A percentile compares a stretch with the other conserved stretches of the same genome.
Conservation (phyloP, 306 rosid genomes). For the Rosa rugosa region DNA sequence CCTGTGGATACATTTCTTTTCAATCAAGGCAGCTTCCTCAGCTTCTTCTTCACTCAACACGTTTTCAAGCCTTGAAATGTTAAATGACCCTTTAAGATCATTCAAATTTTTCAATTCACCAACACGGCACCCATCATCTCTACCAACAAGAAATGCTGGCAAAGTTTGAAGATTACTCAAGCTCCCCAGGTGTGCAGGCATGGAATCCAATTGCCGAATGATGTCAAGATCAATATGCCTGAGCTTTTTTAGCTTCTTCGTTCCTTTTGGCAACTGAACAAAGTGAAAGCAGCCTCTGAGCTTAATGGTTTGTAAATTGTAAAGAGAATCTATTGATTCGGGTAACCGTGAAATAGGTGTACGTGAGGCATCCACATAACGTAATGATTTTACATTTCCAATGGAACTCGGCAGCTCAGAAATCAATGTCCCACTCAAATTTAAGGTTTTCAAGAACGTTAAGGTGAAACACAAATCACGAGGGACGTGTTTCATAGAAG, state of each 20-base stretch:
- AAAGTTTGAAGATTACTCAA: slow-evolving; percentile 23
- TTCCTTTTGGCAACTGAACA: slow-evolving; percentile 16
- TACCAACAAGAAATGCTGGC: slow-evolving; percentile 29
- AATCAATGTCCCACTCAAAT: slow-evolving; percentile 5
- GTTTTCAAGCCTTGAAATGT: slow-evolving; percentile 26
- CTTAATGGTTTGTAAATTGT: slow-evolving; percentile 17
- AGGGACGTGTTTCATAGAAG: slow-evolving; percentile 7
- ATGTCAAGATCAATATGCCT: slow-evolving; percentile 26
- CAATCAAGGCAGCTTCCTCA: slow-evolving; percentile 9
- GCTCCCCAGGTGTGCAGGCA: slow-evolving; percentile 19
- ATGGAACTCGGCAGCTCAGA: slow-evolving; percentile 24
- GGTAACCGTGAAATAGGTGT: slow-evolving; percentile 19
- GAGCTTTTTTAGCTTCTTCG: slow-evolving; percentile 13
- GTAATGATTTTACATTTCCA: slow-evolving; percentile 12
- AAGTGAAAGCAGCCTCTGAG: slow-evolving; percentile 12
- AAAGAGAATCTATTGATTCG: slow-evolving; percentile 7
- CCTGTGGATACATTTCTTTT: not conserved
- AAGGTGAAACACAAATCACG: slow-evolving; percentile 16
- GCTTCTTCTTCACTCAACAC: slow-evolving; percentile 12
- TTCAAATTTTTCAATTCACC: slow-evolving; percentile 6
- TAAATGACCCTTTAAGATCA: slow-evolving; percentile 11
- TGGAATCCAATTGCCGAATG: slow-evolving; percentile 13
- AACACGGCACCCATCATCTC: slow-evolving; percentile 11
- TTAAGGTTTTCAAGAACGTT: slow-evolving; percentile 8
- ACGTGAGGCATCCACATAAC: slow-evolving; percentile 16